Evolutionary conservation across 2,329 filamentous ascomycete species (phyloP).

Genomic region (Cladosporium oxysporum): DNA sequence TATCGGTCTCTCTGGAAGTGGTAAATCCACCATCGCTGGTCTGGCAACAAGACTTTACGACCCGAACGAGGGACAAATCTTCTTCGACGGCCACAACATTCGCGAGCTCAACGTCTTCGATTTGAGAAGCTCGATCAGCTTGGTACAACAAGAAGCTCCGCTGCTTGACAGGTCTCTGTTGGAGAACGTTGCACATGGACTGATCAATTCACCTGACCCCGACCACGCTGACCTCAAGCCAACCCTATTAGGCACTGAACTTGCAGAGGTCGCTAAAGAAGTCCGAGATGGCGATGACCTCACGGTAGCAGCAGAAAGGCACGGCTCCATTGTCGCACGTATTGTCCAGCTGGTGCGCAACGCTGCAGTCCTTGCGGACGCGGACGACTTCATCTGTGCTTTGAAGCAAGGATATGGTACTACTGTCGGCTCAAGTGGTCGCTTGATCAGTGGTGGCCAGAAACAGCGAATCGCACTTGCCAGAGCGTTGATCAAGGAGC

Average conservation of each 20-base stretch:
- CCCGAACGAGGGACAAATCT: slow-evolving; percentile 35
- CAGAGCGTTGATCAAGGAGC: slow-evolving; percentile 49
- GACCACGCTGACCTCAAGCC: slow-evolving; percentile 44
- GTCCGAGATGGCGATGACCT: slow-evolving; percentile 55
- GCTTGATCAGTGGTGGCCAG: slow-evolving; percentile 44
- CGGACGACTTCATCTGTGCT: slow-evolving; percentile 47
- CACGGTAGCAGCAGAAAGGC: slow-evolving; percentile 42
- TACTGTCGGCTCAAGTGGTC: slow-evolving; percentile 46
- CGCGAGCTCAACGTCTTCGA: slow-evolving; percentile 41
- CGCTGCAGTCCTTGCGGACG: slow-evolving; percentile 86
- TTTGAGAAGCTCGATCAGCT: slow-evolving; percentile 38
- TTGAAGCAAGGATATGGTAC: slow-evolving; percentile 53
- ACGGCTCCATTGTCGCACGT: slow-evolving; percentile 52
- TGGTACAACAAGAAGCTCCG: slow-evolving; percentile 55
- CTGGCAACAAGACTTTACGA: slow-evolving; percentile 51
- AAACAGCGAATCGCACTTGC: slow-evolving; percentile 48
- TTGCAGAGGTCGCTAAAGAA: slow-evolving; percentile 48
- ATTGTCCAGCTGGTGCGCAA: slow-evolving; percentile 92
- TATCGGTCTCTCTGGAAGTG: slow-evolving; percentile 80
- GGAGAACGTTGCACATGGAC: slow-evolving; percentile 56
- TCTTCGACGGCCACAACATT: slow-evolving; percentile 43
- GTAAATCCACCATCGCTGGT: slow-evolving; percentile 81
- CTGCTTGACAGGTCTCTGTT: slow-evolving; percentile 55
- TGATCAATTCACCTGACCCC: slow-evolving; percentile 44
- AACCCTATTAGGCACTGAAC: slow-evolving; percentile 44